These are phyloP conservation scores for Colletotrichum spinosum DNA, from an alignment of 2,329 filamentous ascomycete genomes.

Conservation along the genomic window DNA sequence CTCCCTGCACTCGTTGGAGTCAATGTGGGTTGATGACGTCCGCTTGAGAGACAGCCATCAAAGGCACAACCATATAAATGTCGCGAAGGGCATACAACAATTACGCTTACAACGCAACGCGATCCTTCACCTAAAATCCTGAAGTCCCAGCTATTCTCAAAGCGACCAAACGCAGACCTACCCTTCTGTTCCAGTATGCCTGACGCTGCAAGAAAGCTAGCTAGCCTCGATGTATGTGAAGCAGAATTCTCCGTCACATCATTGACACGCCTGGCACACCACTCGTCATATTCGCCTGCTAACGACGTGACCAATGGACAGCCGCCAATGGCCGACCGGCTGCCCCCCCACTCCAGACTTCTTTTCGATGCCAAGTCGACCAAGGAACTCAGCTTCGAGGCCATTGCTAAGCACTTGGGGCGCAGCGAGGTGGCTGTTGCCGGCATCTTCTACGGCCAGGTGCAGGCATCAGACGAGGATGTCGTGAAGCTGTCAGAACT, in stretches of 20 bases:
- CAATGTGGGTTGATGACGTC: slow-evolving; percentile 30
- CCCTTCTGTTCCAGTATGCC: not conserved
- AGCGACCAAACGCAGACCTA: too few relatives aligned
- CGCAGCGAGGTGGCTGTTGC: slow-evolving; percentile 88
- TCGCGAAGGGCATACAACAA: too few relatives aligned
- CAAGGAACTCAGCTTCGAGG: slow-evolving; percentile 82
- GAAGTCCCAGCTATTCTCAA: too few relatives aligned
- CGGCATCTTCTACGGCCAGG: slow-evolving; percentile 91
- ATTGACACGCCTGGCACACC: not conserved
- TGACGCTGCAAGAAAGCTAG: slow-evolving; percentile 32
- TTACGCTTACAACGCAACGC: too few relatives aligned
- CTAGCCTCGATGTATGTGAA: slow-evolving; percentile 52
- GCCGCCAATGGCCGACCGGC: slow-evolving; percentile 74
- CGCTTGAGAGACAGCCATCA: slow-evolving; percentile 6
- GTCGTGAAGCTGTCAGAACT: slow-evolving; percentile 72
- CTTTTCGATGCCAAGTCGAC: slow-evolving; percentile 86
- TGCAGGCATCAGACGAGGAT: slow-evolving; percentile 78
- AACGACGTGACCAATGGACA: slow-evolving; percentile 47
- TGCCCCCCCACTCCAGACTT: slow-evolving; percentile 76
- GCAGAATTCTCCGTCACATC: not conserved
- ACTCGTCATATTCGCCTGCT: slow-evolving; percentile 14
- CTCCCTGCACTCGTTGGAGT: slow-evolving; percentile 26
- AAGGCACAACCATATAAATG: not conserved
- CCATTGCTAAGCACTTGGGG: slow-evolving; percentile 78
- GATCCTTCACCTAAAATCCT: too few relatives aligned